Percentiles rank a stretch among this genome's conserved stretches.
These are phyloP conservation scores for Ceratopteris richardii DNA, from an alignment of 75 land plant species.

Conservation along the genomic window DNA sequence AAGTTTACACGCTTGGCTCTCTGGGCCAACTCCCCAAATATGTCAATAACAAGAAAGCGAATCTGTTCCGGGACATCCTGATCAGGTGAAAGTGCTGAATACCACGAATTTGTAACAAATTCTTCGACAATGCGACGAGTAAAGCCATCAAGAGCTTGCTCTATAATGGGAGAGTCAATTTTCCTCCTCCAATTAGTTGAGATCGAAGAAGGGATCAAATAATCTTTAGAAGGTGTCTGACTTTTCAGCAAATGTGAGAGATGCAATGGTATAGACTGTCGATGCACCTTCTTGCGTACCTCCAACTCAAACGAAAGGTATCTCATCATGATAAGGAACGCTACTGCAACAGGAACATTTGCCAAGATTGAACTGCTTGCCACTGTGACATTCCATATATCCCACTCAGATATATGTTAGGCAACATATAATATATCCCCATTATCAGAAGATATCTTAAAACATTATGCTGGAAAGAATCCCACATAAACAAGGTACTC, in stretches of 20 bases:
- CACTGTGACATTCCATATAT: conserved; percentile 63
- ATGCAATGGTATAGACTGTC: conserved; percentile 6
- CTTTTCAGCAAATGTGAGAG: conserved; percentile 15
- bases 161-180: conserved; percentile 82
- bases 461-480: background rate
- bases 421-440: background rate
- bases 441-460: background rate
- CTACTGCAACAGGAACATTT: conserved; percentile 79
- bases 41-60: conserved; percentile 58
- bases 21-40: conserved; percentile 65
- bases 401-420: background rate
- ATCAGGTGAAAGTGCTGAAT: conserved; percentile 79
- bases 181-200: conserved; percentile 55
- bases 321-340: conserved; percentile 48
- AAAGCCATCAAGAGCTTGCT: conserved; percentile 82
- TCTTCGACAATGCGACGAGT: conserved; percentile 68
- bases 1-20: conserved; percentile 81
- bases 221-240: conserved; percentile 23
- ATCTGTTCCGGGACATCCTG: conserved; percentile 87
- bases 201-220: conserved; percentile 16
- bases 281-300: conserved; percentile 41
- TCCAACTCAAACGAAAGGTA: conserved; percentile 62
- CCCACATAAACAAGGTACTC: background rate
- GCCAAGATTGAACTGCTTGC: conserved; percentile 87
- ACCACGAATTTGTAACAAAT: conserved; percentile 91